Evolutionary conservation across 768 basidiomycete genomes (phyloP).

Genomic region (Auricularia auricula-judae): DNA sequence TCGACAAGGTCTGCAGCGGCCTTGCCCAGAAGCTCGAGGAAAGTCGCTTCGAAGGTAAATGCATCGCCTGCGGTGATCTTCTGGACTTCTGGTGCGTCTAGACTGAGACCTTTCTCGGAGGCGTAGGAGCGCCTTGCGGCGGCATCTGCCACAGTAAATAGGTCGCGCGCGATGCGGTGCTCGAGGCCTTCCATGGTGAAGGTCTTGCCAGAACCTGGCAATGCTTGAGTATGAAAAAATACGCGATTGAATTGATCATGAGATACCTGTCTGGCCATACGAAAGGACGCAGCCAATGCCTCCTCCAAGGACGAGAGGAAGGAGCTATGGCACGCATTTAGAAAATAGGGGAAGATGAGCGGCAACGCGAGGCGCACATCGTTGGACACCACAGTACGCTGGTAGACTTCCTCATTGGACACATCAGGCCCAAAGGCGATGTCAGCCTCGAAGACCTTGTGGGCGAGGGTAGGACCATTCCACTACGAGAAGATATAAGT

Average conservation of each 20-base stretch:
- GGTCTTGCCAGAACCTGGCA: not conserved
- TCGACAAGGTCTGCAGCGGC: conserved; percentile 21
- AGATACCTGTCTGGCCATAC: conserved; percentile 20
- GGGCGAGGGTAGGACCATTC: conserved; percentile 24
- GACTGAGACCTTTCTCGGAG: conserved; percentile 6
- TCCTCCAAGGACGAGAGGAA: conserved; percentile 19
- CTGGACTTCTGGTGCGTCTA: not conserved
- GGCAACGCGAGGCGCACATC: conserved; percentile 14
- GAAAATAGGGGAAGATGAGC: not conserved
- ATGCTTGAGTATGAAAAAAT: not conserved
- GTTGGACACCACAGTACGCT: conserved; percentile 20
- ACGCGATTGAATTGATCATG: conserved; percentile 8
- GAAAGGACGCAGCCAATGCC: conserved; percentile 24
- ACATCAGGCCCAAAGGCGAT: conserved; percentile 22
- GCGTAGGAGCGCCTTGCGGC: conserved; percentile 13
- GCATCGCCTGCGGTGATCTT: conserved; percentile 2
- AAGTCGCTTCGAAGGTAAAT: conserved; percentile 23
- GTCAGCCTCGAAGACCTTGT: conserved; percentile 24
- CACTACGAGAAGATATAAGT: conserved; percentile 14
- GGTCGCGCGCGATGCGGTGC: conserved; percentile 22
- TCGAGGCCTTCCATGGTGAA: conserved; percentile 26
- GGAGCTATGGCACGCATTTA: conserved; percentile 11
- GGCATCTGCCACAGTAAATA: conserved; percentile 16
- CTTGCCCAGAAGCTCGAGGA: conserved; percentile 25
- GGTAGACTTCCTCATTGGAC: conserved; percentile 25